These are phyloP conservation scores for Conticribra guillardii DNA, from an alignment of 108 stramenopile genomes.

Conservation along the genomic window DNA sequence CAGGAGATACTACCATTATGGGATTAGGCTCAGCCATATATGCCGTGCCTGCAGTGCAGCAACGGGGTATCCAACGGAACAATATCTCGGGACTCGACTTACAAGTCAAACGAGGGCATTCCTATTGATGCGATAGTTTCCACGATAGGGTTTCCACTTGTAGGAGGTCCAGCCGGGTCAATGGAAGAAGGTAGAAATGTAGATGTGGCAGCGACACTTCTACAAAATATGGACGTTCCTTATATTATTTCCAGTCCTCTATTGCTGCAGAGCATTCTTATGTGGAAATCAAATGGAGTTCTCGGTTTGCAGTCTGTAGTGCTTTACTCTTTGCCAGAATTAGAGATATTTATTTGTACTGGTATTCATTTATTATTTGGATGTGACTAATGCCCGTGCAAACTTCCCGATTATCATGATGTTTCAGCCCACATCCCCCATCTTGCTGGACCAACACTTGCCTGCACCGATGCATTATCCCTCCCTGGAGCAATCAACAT, in stretches of 20 bases:
- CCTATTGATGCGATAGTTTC: conserved; percentile 81
- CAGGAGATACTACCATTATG: too few relatives aligned
- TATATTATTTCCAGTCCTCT: conserved; percentile 82
- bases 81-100: conserved; percentile 49
- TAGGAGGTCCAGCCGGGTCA: conserved; percentile 86
- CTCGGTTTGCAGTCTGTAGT: conserved; percentile 83
- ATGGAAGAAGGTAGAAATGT: conserved; percentile 87
- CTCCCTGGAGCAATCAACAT: conserved; percentile 86
- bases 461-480: conserved; percentile 75
- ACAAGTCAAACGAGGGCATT: conserved; percentile 49
- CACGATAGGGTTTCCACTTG: conserved; percentile 88
- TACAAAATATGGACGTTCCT: conserved; percentile 75
- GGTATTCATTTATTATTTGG: too few relatives aligned
- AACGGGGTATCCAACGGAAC: conserved; percentile 41
- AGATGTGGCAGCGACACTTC: conserved; percentile 70
- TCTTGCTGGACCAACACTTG: conserved; percentile 81
- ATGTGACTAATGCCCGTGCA: too few relatives aligned
- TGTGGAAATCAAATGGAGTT: conserved; percentile 83
- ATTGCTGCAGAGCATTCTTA: conserved; percentile 71
- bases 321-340: conserved; percentile 78
- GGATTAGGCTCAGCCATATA: too few relatives aligned
- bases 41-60: too few relatives aligned
- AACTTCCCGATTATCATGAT: too few relatives aligned
- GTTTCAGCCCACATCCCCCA: conserved; percentile 81
- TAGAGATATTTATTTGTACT: conserved; percentile 88